Base-by-base conservation (phyloP, 2,329 filamentous ascomycete species). In the Fusarium lyarnte region DNA sequence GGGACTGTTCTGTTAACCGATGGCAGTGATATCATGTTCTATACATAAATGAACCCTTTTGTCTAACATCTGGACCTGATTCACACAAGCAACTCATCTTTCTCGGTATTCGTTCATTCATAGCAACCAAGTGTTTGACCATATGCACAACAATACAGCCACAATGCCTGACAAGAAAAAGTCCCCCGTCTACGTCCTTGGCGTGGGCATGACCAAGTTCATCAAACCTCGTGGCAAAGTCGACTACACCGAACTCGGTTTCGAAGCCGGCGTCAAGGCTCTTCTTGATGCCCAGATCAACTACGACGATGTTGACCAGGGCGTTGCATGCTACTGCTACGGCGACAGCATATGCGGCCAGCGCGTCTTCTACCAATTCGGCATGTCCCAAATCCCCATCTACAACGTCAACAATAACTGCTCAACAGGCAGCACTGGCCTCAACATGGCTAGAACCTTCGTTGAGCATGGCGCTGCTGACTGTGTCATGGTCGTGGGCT, bases 331-430 rank as follows among this genome's bases (percentile, higher is more conserved):
- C 87, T 98, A 97, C 87, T 97, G 94, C 87, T 98, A 97, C 82
- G 95, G 95, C 79, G 95, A 98, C 85, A 94, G 91, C 72, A 97
- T 95, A 62, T 96, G 93, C 83, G 95, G 95, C 52, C 95, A 98
- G 86, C 92, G 95, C 74, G 95, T 98, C 79, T 98, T 98, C 85
- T 98, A 98, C 85, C 95, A 98, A 84, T 98, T 98, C 82, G 96
- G 95, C 85, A 95, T 98, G 92, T 98, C 95, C 46, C 88, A 92
- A 79, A 98, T 98, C 77, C 95, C 95, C 78, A 94, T 98, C 81
- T 95, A 97, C 87, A 98, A 98, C 79, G 94, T 97, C 79, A 98
- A 98, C 89, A 98, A 98, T 88, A 98, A 98, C 86, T 98, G 95
- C 87, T 94, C 93, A 8, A 98, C 95, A 1, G 96, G 95, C n/a